A percentile compares a stretch with the other conserved stretches of the same genome.
Conservation (phyloP, 148 eudicot species). For the Beta vulgaris region DNA sequence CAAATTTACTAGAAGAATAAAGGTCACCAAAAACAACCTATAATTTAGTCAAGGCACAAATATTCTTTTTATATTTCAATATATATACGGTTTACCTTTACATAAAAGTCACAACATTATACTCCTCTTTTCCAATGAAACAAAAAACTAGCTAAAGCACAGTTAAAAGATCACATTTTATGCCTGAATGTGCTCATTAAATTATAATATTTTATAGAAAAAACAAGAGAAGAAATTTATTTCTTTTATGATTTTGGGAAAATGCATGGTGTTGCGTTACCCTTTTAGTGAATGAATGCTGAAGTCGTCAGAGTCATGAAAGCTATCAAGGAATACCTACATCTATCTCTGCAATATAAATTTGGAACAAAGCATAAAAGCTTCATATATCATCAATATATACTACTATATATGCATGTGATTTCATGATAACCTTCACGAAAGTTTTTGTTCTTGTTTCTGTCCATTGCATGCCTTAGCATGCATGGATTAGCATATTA, state of each 20-base stretch:
- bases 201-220: too few relatives aligned
- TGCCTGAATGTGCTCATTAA: not conserved
- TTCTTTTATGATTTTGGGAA: not conserved
- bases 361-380: not conserved
- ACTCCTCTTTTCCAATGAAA: too few relatives aligned
- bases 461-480: too few relatives aligned
- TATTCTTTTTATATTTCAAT: too few relatives aligned
- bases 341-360: not conserved
- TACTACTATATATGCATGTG: not conserved
- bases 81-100: not conserved
- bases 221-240: too few relatives aligned
- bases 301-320: conserved; percentile 11
- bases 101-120: not conserved
- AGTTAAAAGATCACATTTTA: not conserved
- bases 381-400: not conserved
- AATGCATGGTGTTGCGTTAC: conserved; percentile 7
- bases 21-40: too few relatives aligned
- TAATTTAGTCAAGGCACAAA: not conserved
- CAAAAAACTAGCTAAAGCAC: too few relatives aligned
- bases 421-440: not conserved
- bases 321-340: not conserved
- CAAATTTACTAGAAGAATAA: too few relatives aligned
- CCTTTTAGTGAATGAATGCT: conserved; percentile 3
- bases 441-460: not conserved
- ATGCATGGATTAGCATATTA: too few relatives aligned